Conservation (phyloP, 75 land plant species). For the Gnetum montanum region DNA sequence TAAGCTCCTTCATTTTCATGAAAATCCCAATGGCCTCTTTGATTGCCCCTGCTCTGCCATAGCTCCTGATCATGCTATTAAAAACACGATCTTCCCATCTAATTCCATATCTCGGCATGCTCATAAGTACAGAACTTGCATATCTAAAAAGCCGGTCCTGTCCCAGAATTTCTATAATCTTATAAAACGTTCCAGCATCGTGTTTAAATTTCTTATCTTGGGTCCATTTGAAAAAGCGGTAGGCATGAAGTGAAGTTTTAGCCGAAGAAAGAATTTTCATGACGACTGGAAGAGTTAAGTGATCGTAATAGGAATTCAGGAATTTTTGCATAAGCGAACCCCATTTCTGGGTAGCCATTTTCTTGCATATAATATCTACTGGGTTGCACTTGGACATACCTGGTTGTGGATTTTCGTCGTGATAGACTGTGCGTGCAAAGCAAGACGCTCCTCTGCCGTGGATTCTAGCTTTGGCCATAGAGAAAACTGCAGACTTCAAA, state of each 20-base stretch:
- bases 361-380: background rate
- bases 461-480: too few relatives aligned
- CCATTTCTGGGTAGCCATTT: background rate
- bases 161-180: conserved; percentile 32
- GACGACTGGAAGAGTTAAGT: background rate
- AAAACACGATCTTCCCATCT: conserved; percentile 34
- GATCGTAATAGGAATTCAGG: background rate
- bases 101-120: conserved; percentile 17
- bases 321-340: background rate
- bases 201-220: conserved; percentile 14
- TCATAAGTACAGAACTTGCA: conserved; percentile 32
- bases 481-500: too few relatives aligned
- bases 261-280: conserved; percentile 2
- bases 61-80: conserved; percentile 53
- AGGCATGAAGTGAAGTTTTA: conserved; percentile 19
- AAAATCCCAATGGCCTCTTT: conserved; percentile 32
- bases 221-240: conserved; percentile 37
- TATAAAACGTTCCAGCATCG: conserved; percentile 16
- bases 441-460: too few relatives aligned
- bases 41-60: conserved; percentile 35
- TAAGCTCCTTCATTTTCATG: conserved; percentile 29
- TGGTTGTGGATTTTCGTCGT: background rate
- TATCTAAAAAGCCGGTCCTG: conserved; percentile 21
- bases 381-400: conserved; percentile 1
- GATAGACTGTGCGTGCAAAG: too few relatives aligned